Evolutionary conservation across 805 yeast species (phyloP).

Genomic region (Kodamaea jinghongensis): DNA sequence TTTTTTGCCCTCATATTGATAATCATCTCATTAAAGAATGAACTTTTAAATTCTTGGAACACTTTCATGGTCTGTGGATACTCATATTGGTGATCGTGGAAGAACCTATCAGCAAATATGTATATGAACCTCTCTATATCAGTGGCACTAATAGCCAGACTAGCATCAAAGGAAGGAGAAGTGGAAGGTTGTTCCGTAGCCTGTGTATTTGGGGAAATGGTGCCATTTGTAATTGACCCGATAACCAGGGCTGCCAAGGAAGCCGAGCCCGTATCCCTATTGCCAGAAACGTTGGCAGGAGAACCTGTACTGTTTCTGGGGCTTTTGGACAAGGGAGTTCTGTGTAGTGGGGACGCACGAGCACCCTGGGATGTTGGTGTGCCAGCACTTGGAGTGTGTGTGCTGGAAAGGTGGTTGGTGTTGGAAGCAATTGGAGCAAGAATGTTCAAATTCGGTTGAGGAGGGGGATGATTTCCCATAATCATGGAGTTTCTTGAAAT

Average conservation of each 20-base stretch:
- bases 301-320: not conserved
- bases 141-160: constrained; percentile 11
- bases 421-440: constrained; percentile 4
- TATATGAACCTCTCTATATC: constrained; percentile 42
- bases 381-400: constrained; percentile 1
- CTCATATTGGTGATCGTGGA: constrained; percentile 38
- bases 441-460: not conserved
- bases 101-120: constrained; percentile 42
- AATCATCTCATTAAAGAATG: constrained; percentile 41
- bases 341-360: constrained; percentile 3
- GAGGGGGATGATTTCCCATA: constrained; percentile 3
- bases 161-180: constrained; percentile 3
- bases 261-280: not conserved
- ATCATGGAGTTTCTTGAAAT: not conserved
- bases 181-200: not conserved
- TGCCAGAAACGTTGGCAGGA: not conserved
- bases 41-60: constrained; percentile 42
- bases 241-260: constrained; percentile 1
- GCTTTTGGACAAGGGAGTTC: constrained; percentile 4
- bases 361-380: not conserved
- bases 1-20: constrained; percentile 21
- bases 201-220: not conserved
- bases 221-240: not conserved
- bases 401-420: not conserved
- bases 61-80: constrained; percentile 43